A percentile compares a stretch with the other conserved stretches of the same genome.
Evolutionary conservation across 108 stramenopile genomes (phyloP).

Genomic region (Pseudonitzschia multiseries): DNA sequence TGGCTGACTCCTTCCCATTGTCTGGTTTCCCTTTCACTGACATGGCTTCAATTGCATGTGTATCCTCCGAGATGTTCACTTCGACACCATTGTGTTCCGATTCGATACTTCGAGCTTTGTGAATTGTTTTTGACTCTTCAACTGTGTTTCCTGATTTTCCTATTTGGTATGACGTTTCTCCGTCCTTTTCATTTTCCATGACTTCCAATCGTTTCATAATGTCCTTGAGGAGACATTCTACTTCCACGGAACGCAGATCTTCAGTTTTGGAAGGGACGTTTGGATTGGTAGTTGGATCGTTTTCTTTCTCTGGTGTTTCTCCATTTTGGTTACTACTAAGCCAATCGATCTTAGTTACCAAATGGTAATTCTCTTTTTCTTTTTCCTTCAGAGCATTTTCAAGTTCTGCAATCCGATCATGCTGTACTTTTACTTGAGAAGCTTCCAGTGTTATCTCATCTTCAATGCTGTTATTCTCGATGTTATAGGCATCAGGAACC

Average conservation of each 20-base stretch:
- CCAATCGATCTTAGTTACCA: conserved; percentile 8
- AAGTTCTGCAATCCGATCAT: conserved; percentile 9
- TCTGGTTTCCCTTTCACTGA: neutral
- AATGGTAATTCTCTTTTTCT: neutral
- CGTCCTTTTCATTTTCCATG: conserved; percentile 18
- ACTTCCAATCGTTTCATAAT: conserved; percentile 28
- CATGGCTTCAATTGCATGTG: conserved; percentile 27
- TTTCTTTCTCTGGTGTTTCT: neutral
- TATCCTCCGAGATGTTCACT: conserved; percentile 20
- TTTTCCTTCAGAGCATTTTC: conserved; percentile 10
- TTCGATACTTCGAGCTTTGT: conserved; percentile 3
- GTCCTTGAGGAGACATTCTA: conserved; percentile 4
- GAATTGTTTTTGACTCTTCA: neutral
- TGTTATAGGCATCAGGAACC: neutral
- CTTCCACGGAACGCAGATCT: neutral
- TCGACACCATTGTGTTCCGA: neutral
- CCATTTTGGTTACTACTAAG: neutral
- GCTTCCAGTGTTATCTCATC: conserved; percentile 5
- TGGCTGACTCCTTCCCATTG: neutral
- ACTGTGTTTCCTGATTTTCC: neutral
- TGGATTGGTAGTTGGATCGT: neutral
- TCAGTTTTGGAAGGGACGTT: neutral
- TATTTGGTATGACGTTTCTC: too few species aligned
- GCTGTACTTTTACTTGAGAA: neutral
- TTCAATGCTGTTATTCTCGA: neutral